Evolutionary conservation across 257 asterid species (phyloP).

Genomic region (Lycium barbarum): DNA sequence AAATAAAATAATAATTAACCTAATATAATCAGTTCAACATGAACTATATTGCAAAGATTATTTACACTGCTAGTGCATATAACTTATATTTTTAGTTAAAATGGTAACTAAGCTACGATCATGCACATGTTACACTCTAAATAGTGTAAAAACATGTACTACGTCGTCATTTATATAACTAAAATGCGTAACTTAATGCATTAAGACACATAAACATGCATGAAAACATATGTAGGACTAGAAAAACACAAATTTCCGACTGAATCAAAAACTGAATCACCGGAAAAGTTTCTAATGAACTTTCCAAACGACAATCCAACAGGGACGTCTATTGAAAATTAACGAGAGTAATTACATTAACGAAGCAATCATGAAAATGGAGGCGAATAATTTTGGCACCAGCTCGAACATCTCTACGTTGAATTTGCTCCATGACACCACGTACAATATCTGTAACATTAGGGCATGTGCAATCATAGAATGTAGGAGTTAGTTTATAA

Average conservation of each 20-base stretch:
- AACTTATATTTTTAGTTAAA: not conserved
- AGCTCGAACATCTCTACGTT: conserved; percentile 36
- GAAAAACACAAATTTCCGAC: no score
- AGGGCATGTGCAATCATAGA: conserved; percentile 40
- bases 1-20: not conserved
- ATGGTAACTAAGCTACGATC: not conserved
- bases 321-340: not conserved
- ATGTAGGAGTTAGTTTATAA: conserved; percentile 34
- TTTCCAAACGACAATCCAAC: no score
- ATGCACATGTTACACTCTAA: not conserved
- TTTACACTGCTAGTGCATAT: not conserved
- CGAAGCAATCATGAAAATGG: conserved; percentile 50
- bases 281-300: no score
- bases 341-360: conserved; percentile 16
- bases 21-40: not conserved
- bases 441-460: conserved; percentile 39
- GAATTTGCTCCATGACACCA: conserved; percentile 34
- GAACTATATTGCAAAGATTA: not conserved
- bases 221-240: not conserved
- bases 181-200: not conserved
- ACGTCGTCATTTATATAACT: not conserved
- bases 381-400: conserved; percentile 46
- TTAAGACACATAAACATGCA: not conserved
- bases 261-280: no score
- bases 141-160: not conserved